Conservation (phyloP, 164 flowering plant species). For the Umbilicus rupestris region DNA sequence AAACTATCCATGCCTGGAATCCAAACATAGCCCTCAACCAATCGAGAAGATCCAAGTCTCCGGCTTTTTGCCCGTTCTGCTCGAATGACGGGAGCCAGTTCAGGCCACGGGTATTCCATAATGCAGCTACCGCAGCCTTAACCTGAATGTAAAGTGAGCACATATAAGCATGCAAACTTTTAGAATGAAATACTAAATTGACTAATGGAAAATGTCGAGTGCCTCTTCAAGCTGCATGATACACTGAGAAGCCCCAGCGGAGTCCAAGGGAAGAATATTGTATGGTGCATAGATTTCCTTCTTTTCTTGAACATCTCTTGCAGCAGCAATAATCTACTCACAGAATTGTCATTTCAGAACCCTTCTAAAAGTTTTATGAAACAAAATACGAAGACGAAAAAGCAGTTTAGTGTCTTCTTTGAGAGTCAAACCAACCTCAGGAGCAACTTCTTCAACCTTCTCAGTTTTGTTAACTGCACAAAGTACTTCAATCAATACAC, state of each 20-base stretch:
- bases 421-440: conserved; percentile 49
- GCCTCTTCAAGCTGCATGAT: conserved; percentile 98
- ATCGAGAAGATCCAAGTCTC: conserved; percentile 85
- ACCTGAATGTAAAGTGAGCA: conserved; percentile 36
- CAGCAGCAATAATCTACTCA: conserved; percentile 89
- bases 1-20: conserved; percentile 56
- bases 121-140: conserved; percentile 84
- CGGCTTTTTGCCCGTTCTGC: conserved; percentile 64
- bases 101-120: conserved; percentile 72
- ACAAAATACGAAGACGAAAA: neutral
- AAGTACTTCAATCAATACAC: conserved; percentile 95
- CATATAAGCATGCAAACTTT: neutral
- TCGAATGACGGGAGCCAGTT: conserved; percentile 81
- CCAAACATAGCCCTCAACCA: conserved; percentile 99
- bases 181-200: neutral
- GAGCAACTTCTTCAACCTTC: conserved; percentile 93
- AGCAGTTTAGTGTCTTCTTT: neutral
- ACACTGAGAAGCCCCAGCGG: conserved; percentile 87
- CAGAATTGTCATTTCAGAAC: neutral
- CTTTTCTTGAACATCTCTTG: conserved; percentile 91
- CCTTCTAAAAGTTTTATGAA: neutral
- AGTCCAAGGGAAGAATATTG: conserved; percentile 93
- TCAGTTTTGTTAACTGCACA: conserved; percentile 94
- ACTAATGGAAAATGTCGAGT: conserved; percentile 1
- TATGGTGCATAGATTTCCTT: conserved; percentile 81